phyloP scores from a whole-genome alignment of 345 rosid species.

The Eucalyptus curtisii region DNA sequence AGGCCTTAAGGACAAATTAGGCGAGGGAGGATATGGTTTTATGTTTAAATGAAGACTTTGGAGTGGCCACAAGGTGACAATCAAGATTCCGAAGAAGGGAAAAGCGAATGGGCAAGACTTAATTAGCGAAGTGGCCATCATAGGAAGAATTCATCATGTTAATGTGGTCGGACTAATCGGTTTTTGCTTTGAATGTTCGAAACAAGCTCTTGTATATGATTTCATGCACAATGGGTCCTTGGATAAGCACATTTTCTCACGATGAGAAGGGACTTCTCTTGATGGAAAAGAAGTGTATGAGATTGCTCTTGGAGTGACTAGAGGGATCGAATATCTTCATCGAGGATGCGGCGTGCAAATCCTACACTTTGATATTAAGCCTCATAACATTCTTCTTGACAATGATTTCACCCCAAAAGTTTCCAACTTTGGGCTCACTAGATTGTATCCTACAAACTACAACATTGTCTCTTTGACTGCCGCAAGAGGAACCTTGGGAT shows the following conservation, averaged over 20 bases:
- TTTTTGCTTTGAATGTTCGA: neutral
- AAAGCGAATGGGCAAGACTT: neutral
- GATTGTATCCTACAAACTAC: neutral
- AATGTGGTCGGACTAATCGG: neutral
- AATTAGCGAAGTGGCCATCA: neutral
- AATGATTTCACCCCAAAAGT: neutral
- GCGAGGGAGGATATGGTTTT: neutral
- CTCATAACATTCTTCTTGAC: neutral
- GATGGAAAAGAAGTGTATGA: neutral
- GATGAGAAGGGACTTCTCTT: neutral
- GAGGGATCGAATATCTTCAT: neutral
- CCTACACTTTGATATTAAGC: neutral
- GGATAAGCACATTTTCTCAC: neutral
- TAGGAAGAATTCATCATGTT: neutral
- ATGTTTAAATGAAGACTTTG: neutral
- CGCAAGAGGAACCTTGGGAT: neutral
- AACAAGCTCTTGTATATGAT: neutral
- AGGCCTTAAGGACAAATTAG: neutral
- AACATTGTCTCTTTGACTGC: rapidly evolving
- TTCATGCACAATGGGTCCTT: neutral
- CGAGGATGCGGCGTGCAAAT: neutral
- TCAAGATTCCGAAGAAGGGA: neutral
- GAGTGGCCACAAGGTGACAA: neutral
- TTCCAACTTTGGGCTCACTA: neutral
- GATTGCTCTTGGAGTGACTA: neutral